Conservation (phyloP, 2,329 filamentous ascomycete species). For the Paraphaeosphaeria minitans region DNA sequence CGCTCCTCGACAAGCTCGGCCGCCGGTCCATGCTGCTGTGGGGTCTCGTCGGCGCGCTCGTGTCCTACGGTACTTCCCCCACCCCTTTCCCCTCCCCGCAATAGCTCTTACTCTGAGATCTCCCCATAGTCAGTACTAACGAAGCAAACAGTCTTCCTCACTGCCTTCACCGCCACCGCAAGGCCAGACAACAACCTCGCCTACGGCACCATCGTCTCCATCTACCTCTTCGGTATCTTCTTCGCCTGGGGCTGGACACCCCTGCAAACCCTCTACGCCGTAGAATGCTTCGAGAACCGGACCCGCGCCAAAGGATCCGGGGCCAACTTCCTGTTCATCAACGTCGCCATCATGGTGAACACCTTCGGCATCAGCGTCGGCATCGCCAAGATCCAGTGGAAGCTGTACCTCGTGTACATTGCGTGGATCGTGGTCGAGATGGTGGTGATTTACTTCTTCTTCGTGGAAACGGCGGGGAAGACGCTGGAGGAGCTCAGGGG, state of each 20-base stretch:
- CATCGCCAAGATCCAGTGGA: conserved; percentile 41
- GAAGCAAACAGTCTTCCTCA: conserved; percentile 31
- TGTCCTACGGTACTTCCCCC: conserved; percentile 28
- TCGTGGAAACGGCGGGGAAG: conserved; percentile 41
- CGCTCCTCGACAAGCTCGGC: conserved; percentile 30
- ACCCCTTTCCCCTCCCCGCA: background rate
- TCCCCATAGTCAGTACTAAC: background rate
- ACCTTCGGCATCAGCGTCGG: conserved; percentile 41
- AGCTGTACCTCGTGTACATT: conserved; percentile 40
- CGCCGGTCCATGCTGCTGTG: conserved; percentile 44
- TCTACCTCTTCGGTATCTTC: conserved; percentile 49
- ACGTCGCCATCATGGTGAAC: conserved; percentile 42
- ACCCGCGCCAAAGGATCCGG: conserved; percentile 47
- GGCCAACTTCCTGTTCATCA: conserved; percentile 41
- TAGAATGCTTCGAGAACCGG: conserved; percentile 47
- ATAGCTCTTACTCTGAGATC: too few relatives aligned
- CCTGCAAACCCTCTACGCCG: conserved; percentile 47
- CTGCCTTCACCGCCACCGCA: conserved; percentile 43
- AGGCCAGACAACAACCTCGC: conserved; percentile 32
- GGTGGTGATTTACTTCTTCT: conserved; percentile 36
- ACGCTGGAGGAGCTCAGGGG: conserved; percentile 40
- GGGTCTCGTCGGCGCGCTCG: conserved; percentile 42
- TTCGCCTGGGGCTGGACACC: conserved; percentile 50
- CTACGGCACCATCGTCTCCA: conserved; percentile 48
- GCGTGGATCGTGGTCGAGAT: conserved; percentile 41